These are phyloP conservation scores for Pythium periplocum DNA, from an alignment of 352 stramenopile genomes.

Conservation along the genomic window DNA sequence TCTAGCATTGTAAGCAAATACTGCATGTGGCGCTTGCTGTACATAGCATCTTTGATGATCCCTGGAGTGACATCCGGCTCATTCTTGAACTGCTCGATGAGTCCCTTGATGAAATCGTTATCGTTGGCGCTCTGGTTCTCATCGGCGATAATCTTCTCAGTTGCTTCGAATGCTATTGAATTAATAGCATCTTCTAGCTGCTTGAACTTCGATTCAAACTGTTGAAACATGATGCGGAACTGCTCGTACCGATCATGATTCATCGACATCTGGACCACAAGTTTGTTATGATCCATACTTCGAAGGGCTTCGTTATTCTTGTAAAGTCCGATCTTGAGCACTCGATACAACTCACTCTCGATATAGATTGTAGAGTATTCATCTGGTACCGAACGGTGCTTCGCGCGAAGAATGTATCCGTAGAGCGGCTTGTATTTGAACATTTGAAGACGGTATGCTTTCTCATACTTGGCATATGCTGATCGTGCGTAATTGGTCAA, in stretches of 20 bases:
- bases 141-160: too few relatives aligned
- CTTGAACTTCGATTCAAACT: neutral
- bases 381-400: neutral
- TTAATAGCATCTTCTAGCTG: too few relatives aligned
- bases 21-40: too few relatives aligned
- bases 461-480: slow-evolving; percentile 1
- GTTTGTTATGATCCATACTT: neutral
- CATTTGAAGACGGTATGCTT: slow-evolving; percentile 1
- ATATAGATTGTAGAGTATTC: slow-evolving; percentile 4
- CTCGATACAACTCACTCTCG: slow-evolving; percentile 1
- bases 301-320: neutral
- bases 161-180: too few relatives aligned
- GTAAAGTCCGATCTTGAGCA: slow-evolving; percentile 1
- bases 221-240: slow-evolving; percentile 4
- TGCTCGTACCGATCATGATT: slow-evolving; percentile 2
- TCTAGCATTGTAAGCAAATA: too few relatives aligned
- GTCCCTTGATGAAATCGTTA: too few relatives aligned
- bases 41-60: too few relatives aligned
- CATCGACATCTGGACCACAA: neutral
- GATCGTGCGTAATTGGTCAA: neutral
- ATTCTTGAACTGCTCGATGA: too few relatives aligned
- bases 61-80: too few relatives aligned
- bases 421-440: slow-evolving; percentile 5
- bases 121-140: too few relatives aligned
- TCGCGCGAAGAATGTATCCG: slow-evolving; percentile 4